phyloP scores from a whole-genome alignment of 1,139 yeast species.

The Diutina mesorugosa region DNA sequence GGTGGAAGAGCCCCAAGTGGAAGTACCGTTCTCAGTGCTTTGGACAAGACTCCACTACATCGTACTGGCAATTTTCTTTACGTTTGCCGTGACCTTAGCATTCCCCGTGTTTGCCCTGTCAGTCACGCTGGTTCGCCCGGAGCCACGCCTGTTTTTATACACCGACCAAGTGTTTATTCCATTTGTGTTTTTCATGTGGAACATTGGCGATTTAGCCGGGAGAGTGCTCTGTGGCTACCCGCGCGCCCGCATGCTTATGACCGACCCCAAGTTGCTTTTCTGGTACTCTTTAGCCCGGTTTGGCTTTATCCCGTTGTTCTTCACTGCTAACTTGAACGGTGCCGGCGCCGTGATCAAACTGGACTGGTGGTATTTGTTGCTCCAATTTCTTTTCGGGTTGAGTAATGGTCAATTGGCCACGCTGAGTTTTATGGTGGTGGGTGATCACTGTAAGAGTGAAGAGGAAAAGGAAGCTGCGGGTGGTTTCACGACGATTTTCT shows the following conservation, averaged over 20 bases:
- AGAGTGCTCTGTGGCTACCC: constrained; percentile 52
- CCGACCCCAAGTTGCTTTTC: constrained; percentile 28
- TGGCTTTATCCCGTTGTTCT: constrained; percentile 47
- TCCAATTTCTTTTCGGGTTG: constrained; percentile 72
- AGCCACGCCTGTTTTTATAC: constrained; percentile 19
- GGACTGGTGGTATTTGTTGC: constrained; percentile 52
- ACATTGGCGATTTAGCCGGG: constrained; percentile 75
- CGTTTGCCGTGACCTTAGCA: constrained; percentile 64
- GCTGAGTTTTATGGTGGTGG: constrained; percentile 71
- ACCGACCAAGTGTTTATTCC: constrained; percentile 54
- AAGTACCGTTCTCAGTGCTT: constrained; percentile 36
- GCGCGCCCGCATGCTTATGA: constrained; percentile 22
- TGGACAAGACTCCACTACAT: constrained; percentile 50
- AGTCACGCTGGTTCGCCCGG: constrained; percentile 37
- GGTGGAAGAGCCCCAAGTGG: constrained; percentile 6
- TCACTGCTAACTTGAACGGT: constrained; percentile 49
- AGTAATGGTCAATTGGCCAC: constrained; percentile 82
- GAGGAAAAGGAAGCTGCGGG: constrained; percentile 87
- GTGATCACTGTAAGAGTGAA: constrained; percentile 41
- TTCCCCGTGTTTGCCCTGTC: constrained; percentile 87
- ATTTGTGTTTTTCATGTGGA: constrained; percentile 73
- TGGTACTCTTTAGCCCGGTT: constrained; percentile 41
- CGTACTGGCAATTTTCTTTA: constrained; percentile 57
- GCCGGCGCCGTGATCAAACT: constrained; percentile 25
- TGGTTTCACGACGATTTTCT: constrained; percentile 71